A percentile compares a stretch with the other conserved stretches of the same genome.
Conservation (phyloP, 176 grass and related monocot genomes). For the Miscanthus lutarioriparius region DNA sequence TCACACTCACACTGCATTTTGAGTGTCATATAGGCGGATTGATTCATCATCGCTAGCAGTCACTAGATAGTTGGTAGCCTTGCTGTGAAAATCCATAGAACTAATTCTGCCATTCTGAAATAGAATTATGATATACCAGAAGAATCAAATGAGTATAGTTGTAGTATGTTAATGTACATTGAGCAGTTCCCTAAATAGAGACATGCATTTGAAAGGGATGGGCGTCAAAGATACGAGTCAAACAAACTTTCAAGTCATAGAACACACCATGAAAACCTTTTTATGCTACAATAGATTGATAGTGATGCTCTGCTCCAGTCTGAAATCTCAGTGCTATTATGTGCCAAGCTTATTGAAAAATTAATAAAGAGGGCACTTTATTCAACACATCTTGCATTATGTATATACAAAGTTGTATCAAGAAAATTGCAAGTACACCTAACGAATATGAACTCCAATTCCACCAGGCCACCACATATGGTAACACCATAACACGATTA, state of each 20-base stretch:
- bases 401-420: background rate
- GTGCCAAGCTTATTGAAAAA: slow-evolving; percentile 2
- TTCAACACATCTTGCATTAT: background rate
- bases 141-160: slow-evolving; percentile 7
- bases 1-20: slow-evolving; percentile 79
- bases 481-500: background rate
- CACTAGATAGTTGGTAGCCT: slow-evolving; percentile 77
- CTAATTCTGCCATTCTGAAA: slow-evolving; percentile 93
- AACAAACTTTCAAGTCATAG: background rate
- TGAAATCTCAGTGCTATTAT: background rate
- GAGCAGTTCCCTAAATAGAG: slow-evolving; percentile 1
- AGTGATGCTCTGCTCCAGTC: too few relatives aligned
- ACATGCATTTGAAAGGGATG: background rate
- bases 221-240: background rate
- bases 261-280: background rate
- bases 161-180: background rate
- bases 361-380: background rate
- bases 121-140: slow-evolving; percentile 14
- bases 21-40: slow-evolving; percentile 91
- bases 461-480: background rate
- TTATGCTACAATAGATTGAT: too few relatives aligned
- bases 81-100: slow-evolving; percentile 96
- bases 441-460: background rate
- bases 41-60: slow-evolving; percentile 97
- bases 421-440: background rate